Evolutionary conservation across 352 stramenopile genomes (phyloP), one percentile per base, ranked within the genome.

Genomic region (Globisporangium apiculatum): DNA sequence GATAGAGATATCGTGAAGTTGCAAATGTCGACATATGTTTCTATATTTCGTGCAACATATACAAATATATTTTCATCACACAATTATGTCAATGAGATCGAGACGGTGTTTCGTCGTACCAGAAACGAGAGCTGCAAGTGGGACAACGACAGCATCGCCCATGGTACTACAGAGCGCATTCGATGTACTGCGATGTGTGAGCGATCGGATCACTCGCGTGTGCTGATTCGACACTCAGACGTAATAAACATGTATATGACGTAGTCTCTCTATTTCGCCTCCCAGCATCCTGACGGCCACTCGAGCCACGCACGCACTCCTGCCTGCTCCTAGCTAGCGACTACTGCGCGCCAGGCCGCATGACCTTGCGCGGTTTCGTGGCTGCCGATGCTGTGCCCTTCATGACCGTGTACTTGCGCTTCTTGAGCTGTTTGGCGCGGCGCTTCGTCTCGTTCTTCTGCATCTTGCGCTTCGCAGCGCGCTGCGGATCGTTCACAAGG

Each of bases 371-470:
- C 17, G 75, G 66, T 8, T 72, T 72, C 38, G 78, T 72, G 48
- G 68, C 82, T n/a, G 76, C 75, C 47, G 83, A 90, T 4, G 70
- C 61, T 4, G 82, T 81, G 43, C 86, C 86, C 67, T 95, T 95
- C 54, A 94, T 58, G 37, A 94, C 70, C n/a, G 80, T 73, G 60
- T 87, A 80, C 70, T 96, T 96, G 64, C 87, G 82, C 67, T 96
- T 95, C 61, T 90, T 89, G 48, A 93, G 54, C 66, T 95, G 82
- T 72, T 94, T 94, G 18, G 75, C 70, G 41, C 62, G 72, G 48
- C 78, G 78, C 68, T 96, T 96, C 40, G 79, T 68, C 51, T 93
- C 76, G 66, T 95, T 94, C 68, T 94, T 93, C 40, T 88, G 74
- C 48, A 95, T 81, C 59, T 92, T 91, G 46, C 84, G 86, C 61